Evolutionary conservation across 1,139 yeast species (phyloP), one percentile per base, ranked within the genome.

Genomic region (Zygosaccharomyces pseudobailii): DNA sequence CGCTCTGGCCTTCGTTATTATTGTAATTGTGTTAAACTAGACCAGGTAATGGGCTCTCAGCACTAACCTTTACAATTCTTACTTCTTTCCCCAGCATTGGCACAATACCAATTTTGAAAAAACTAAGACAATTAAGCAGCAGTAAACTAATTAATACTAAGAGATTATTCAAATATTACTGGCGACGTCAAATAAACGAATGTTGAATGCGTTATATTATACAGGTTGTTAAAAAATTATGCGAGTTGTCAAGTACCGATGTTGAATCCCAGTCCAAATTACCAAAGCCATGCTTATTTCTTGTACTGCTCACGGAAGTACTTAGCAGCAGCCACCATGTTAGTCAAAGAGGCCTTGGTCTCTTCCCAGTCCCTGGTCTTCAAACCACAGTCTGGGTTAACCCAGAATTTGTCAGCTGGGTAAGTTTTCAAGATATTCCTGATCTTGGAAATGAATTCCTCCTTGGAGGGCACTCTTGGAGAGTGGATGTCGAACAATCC

Each of bases 311-410:
- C 89, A 77, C 97, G 89, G 92, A 78, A 89, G 75, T 79, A 80
- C 81, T 90, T 89, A 69, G 98, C 97, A 70, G 98, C 97, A 63
- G 86, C 90, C 71, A 92, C 98, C 98, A 92, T 92, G 78, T 92
- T 87, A 71, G 94, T 85, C 75, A 92, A 85, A 57, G 90, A 84
- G 66, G 80, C 80, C 75, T 81, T 77, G 65, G 88, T 86, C 79
- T 87, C 95, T 59, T 84, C 84, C 95, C 95, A 87, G 62, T 90
- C 92, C 80, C 96, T 85, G 71, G 96, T 87, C 86, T 90, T 90
- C 74, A 90, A 82, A 83, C 98, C 98, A 84, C 98, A 92, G 79
- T 92, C 98, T 69, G 98, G 98, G 94, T 92, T 92, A 69, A 92
- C 94, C 97, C 97, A 92, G 83, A 92, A 87, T 76, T 90, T 90